phyloP scores from a whole-genome alignment of 352 stramenopile genomes.

The Aphanomyces invadans region DNA sequence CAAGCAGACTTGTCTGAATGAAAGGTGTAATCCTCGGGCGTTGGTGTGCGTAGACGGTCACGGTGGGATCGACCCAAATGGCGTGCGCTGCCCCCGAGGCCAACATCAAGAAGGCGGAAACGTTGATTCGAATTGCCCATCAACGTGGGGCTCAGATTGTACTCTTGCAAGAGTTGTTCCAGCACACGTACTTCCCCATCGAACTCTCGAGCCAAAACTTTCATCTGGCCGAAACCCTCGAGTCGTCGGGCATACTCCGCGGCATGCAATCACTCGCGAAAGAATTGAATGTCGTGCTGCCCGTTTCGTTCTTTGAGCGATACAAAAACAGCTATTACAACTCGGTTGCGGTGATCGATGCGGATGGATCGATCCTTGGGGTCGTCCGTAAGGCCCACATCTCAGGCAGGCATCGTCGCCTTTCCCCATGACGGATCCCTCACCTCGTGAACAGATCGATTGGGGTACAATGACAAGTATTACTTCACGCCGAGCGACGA shows the following conservation, averaged over 20 bases:
- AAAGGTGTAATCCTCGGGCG: too few species aligned
- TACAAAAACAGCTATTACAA: constrained; percentile 91
- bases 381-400: constrained; percentile 89
- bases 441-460: constrained; percentile 43
- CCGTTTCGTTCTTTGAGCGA: constrained; percentile 89
- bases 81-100: constrained; percentile 40
- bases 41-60: neutral
- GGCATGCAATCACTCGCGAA: constrained; percentile 84
- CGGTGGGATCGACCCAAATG: constrained; percentile 1
- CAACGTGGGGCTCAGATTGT: constrained; percentile 84
- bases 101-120: constrained; percentile 88
- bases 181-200: constrained; percentile 88
- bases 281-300: constrained; percentile 86
- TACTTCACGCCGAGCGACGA: constrained; percentile 89
- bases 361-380: constrained; percentile 75
- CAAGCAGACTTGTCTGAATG: neutral
- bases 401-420: too few species aligned
- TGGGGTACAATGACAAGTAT: constrained; percentile 89
- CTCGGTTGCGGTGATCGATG: constrained; percentile 86
- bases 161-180: constrained; percentile 87
- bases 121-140: constrained; percentile 81
- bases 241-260: constrained; percentile 77
- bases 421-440: neutral
- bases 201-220: constrained; percentile 86
- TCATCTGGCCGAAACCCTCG: constrained; percentile 72